Percentiles rank a stretch among this genome's conserved stretches.
Evolutionary conservation across 2,329 filamentous ascomycete species (phyloP).

Genomic region (Hypomyces perniciosus): DNA sequence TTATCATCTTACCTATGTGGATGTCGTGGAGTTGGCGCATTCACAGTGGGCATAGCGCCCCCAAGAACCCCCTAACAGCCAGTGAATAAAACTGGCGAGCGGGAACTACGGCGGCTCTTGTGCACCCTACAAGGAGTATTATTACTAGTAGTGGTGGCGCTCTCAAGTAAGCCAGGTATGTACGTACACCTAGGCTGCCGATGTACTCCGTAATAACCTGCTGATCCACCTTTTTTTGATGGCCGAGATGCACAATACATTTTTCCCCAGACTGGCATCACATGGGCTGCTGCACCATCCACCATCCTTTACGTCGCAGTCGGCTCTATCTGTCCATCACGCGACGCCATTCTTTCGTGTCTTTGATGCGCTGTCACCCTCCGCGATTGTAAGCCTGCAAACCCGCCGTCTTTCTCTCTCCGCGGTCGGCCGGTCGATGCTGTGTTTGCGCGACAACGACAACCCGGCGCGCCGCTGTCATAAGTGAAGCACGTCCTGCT

Average conservation of each 20-base stretch:
- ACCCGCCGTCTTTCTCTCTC: not conserved
- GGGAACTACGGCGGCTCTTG: not conserved
- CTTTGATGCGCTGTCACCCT: constrained; percentile 24
- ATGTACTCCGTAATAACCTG: constrained; percentile 17
- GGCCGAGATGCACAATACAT: constrained; percentile 12
- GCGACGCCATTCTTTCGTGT: constrained; percentile 13
- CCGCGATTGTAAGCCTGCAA: constrained; percentile 4
- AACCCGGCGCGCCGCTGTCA: not conserved
- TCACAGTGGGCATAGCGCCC: no score
- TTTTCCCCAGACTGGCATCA: constrained; percentile 27
- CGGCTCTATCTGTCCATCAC: constrained; percentile 6
- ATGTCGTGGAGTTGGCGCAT: no score
- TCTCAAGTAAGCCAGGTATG: constrained; percentile 1
- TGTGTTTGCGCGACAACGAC: constrained; percentile 1
- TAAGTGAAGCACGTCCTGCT: not conserved
- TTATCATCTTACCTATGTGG: no score
- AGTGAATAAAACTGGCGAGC: not conserved
- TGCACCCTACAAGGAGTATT: no score
- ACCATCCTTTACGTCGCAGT: constrained; percentile 14
- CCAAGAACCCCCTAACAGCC: no score
- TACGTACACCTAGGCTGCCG: constrained; percentile 3
- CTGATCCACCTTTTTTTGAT: constrained; percentile 23
- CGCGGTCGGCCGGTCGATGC: not conserved
- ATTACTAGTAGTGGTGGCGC: no score
- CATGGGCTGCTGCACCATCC: constrained; percentile 26